A percentile compares a stretch with the other conserved stretches of the same genome.
These are phyloP conservation scores for Dothistroma septosporum DNA, from an alignment of 2,329 filamentous ascomycete genomes.

Conservation along the genomic window DNA sequence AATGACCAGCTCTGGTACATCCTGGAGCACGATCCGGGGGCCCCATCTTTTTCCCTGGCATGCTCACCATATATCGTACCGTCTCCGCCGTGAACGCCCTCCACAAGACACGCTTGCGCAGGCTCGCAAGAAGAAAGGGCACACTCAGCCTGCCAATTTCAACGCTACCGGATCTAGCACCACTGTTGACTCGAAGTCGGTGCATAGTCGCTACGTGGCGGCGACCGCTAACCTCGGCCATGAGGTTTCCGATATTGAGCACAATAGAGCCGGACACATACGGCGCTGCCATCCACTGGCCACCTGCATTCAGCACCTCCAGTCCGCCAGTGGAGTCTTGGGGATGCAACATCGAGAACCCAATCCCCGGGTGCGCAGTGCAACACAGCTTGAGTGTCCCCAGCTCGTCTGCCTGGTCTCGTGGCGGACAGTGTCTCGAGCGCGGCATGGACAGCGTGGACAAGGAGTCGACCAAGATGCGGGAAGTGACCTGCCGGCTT, in stretches of 20 bases:
- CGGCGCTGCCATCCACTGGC: constrained; percentile 42
- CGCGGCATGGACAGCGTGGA: too few relatives aligned
- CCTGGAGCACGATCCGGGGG: constrained; percentile 40
- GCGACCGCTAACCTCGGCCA: constrained; percentile 41
- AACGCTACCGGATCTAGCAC: constrained; percentile 16
- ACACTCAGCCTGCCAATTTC: constrained; percentile 41
- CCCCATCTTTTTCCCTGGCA: constrained; percentile 43
- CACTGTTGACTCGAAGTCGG: constrained; percentile 37
- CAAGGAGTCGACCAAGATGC: constrained; percentile 40
- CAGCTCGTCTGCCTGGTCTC: constrained; percentile 26
- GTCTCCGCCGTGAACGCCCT: constrained; percentile 38
- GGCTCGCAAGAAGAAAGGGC: constrained; percentile 50
- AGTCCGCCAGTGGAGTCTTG: constrained; percentile 47
- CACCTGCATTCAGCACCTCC: constrained; percentile 44
- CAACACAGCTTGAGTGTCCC: constrained; percentile 34
- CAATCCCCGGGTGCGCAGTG: constrained; percentile 47
- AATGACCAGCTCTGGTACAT: neutral
- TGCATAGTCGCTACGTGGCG: constrained; percentile 46
- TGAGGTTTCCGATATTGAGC: constrained; percentile 46
- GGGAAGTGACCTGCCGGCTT: constrained; percentile 41
- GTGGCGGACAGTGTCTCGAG: too few relatives aligned
- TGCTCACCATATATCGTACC: constrained; percentile 42
- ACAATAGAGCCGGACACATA: constrained; percentile 42
- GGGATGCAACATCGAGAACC: constrained; percentile 47
- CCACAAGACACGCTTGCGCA: constrained; percentile 40